Evolutionary conservation across 129 eudicot genomes (phyloP).

Genomic region (Pseudognaphalium luteoalbum): DNA sequence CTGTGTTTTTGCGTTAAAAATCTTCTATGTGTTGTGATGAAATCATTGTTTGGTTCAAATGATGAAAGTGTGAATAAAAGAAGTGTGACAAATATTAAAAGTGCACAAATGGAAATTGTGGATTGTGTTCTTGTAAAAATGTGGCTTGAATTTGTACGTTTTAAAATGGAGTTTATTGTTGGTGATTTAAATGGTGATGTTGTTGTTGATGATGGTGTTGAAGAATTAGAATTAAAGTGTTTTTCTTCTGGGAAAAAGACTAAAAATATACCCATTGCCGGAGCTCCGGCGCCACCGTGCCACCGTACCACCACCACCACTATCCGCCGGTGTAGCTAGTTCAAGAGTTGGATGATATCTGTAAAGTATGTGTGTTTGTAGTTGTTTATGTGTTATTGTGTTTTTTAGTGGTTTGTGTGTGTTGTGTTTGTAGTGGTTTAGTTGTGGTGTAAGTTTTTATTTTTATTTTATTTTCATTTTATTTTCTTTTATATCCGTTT

Average conservation of each 20-base stretch:
- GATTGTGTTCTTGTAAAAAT: slow-evolving; percentile 69
- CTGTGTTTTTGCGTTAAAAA: slow-evolving; percentile 26
- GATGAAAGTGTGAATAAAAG: slow-evolving; percentile 83
- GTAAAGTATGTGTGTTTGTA: neutral
- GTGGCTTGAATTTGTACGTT: slow-evolving; percentile 53
- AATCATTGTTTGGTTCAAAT: slow-evolving; percentile 53
- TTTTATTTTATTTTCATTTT: neutral
- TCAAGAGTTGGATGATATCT: neutral
- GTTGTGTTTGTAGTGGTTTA: neutral
- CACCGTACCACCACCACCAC: neutral
- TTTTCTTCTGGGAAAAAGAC: slow-evolving; percentile 77
- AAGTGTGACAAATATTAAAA: slow-evolving; percentile 61
- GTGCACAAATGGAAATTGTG: slow-evolving; percentile 73
- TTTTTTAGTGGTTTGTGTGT: neutral
- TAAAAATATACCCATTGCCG: slow-evolving; percentile 69
- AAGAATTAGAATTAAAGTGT: slow-evolving; percentile 21
- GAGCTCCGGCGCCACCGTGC: slow-evolving; percentile 29
- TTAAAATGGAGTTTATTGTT: slow-evolving; percentile 33
- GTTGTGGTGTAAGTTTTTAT: neutral
- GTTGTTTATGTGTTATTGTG: slow-evolving; percentile 11
- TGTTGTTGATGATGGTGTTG: slow-evolving; percentile 27
- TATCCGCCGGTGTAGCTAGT: neutral
- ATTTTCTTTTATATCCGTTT: neutral
- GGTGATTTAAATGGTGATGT: slow-evolving; percentile 30
- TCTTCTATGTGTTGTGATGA: slow-evolving; percentile 33